phyloP scores from a whole-genome alignment of 441 rosid species.

The Populus hybrid region DNA sequence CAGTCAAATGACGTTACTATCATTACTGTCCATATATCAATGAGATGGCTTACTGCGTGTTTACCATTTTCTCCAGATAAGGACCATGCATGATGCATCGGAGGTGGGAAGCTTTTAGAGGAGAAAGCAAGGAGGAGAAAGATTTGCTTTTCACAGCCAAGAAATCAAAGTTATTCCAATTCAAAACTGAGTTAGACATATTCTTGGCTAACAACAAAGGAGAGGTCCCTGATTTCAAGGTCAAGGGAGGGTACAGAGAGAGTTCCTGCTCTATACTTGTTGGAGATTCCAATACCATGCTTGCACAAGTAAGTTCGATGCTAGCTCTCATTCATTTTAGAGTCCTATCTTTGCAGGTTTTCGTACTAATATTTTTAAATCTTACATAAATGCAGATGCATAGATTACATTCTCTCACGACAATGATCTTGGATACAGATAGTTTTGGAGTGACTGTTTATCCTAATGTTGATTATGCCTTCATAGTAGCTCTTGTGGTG shows the following conservation, averaged over 20 bases:
- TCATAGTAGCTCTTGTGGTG: slow-evolving; percentile 35
- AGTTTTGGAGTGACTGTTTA: slow-evolving; percentile 21
- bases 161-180: slow-evolving; percentile 21
- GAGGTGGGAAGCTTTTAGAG: slow-evolving; percentile 39
- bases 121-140: slow-evolving; percentile 24
- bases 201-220: slow-evolving; percentile 31
- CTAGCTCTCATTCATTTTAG: background rate
- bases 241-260: slow-evolving; percentile 32
- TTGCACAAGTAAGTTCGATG: slow-evolving; percentile 28
- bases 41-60: background rate
- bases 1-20: too few relatives aligned
- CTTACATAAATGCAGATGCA: slow-evolving; percentile 31
- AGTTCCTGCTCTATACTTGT: slow-evolving; percentile 29
- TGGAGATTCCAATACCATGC: slow-evolving; percentile 17
- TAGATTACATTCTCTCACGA: slow-evolving; percentile 24
- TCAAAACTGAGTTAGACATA: slow-evolving; percentile 27
- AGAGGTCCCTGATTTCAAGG: slow-evolving; percentile 34
- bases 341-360: background rate
- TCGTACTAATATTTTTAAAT: background rate
- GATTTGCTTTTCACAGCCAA: slow-evolving; percentile 33
- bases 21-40: background rate
- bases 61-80: slow-evolving; percentile 11
- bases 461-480: slow-evolving; percentile 47
- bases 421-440: slow-evolving; percentile 19
- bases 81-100: slow-evolving; percentile 31